Percentiles rank a stretch among this genome's conserved stretches.
Evolutionary conservation across 1,284 basidiomycete species (phyloP).

Genomic region (Ganoderma lingzhi): DNA sequence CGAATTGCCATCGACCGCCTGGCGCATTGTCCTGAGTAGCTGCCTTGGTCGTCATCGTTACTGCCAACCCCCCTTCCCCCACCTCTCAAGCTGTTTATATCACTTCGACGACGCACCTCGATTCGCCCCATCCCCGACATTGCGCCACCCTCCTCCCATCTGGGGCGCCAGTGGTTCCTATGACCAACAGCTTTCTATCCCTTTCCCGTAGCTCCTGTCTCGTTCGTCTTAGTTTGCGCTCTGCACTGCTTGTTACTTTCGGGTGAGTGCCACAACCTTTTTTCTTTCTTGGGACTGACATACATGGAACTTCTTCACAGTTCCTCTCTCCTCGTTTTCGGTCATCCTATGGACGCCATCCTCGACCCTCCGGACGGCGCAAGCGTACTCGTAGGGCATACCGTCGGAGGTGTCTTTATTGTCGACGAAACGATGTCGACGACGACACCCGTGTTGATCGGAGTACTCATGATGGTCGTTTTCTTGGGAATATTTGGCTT

Average conservation of each 20-base stretch:
- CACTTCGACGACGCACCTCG: neutral
- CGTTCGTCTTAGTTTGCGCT: neutral
- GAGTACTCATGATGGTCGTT: neutral
- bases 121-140: neutral
- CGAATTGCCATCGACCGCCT: neutral
- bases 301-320: neutral
- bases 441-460: neutral
- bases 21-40: neutral
- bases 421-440: neutral
- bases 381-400: neutral
- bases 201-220: neutral
- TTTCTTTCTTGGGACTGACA: neutral
- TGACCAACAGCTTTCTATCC: neutral
- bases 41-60: neutral
- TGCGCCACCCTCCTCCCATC: neutral
- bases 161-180: neutral
- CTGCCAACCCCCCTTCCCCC: conserved; percentile 1
- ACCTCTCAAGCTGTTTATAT: neutral
- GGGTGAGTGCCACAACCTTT: neutral
- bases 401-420: neutral
- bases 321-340: neutral
- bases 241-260: neutral
- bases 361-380: neutral
- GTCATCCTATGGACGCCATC: neutral
- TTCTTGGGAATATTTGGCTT: neutral